These are phyloP conservation scores for Vitis amurensis DNA, from an alignment of 164 flowering plant genomes.

Conservation along the genomic window DNA sequence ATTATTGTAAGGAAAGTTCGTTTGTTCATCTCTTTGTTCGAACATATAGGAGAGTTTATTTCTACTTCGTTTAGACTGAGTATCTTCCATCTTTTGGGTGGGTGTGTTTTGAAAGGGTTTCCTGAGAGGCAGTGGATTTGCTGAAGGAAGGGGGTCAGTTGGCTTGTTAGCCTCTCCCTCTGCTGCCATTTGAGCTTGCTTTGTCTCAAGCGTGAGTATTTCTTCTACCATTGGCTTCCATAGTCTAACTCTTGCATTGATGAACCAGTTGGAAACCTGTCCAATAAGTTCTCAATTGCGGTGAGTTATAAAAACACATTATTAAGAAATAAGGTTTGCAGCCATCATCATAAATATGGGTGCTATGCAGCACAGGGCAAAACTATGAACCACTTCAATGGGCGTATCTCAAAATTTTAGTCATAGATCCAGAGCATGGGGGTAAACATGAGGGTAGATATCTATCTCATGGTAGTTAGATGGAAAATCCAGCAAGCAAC, in stretches of 20 bases:
- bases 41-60: not conserved
- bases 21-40: not conserved
- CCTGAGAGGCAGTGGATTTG: not conserved
- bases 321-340: too few relatives aligned
- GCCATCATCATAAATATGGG: too few relatives aligned
- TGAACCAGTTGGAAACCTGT: constrained; percentile 38
- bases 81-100: not conserved
- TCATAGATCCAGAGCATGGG: too few relatives aligned
- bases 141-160: not conserved
- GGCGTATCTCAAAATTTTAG: not conserved
- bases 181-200: constrained; percentile 9
- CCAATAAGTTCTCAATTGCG: not conserved
- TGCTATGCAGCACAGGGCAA: too few relatives aligned
- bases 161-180: not conserved
- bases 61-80: not conserved
- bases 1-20: not conserved
- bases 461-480: too few relatives aligned
- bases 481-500: too few relatives aligned
- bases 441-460: too few relatives aligned
- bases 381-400: too few relatives aligned
- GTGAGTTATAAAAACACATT: too few relatives aligned
- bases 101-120: not conserved
- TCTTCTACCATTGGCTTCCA: constrained; percentile 42
- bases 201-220: constrained; percentile 22
- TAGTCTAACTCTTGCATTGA: constrained; percentile 35